Percentiles rank a stretch among this genome's conserved stretches.
These are phyloP conservation scores for Nadsonia fulvescens DNA, from an alignment of 805 yeast species.

Conservation along the genomic window DNA sequence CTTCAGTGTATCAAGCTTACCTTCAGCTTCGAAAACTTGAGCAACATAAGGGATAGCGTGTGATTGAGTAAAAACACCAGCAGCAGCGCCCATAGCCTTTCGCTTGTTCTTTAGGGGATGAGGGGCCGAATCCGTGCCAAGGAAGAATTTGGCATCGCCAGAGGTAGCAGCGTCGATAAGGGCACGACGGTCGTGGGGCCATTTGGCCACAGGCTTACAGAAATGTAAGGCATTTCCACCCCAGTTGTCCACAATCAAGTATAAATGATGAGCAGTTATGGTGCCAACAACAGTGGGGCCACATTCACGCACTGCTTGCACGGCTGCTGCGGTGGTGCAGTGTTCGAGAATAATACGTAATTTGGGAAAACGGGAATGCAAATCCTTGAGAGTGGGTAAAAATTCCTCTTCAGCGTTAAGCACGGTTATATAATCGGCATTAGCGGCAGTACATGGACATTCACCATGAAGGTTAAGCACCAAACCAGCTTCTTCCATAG, in stretches of 20 bases:
- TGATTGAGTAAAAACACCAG: conserved; percentile 93
- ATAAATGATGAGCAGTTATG: conserved; percentile 90
- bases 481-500: conserved; percentile 61
- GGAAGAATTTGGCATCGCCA: conserved; percentile 83
- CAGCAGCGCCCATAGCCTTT: conserved; percentile 71
- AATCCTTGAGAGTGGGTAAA: conserved; percentile 67
- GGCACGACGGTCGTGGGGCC: conserved; percentile 70
- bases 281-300: conserved; percentile 76
- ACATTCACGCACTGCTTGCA: conserved; percentile 54
- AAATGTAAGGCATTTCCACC: conserved; percentile 90
- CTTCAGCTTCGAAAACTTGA: conserved; percentile 55
- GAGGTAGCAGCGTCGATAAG: conserved; percentile 75
- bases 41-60: conserved; percentile 72
- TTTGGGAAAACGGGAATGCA: conserved; percentile 71
- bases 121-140: conserved; percentile 97
- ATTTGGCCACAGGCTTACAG: conserved; percentile 95
- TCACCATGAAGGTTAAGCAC: conserved; percentile 91
- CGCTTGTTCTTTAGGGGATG: conserved; percentile 73
- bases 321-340: conserved; percentile 82
- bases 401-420: conserved; percentile 88
- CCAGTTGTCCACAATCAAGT: conserved; percentile 81
- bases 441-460: conserved; percentile 35
- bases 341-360: conserved; percentile 82
- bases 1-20: conserved; percentile 45
- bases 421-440: conserved; percentile 61